Conservation (phyloP, 495 filamentous ascomycete species). For the Neurospora sp. region DNA sequence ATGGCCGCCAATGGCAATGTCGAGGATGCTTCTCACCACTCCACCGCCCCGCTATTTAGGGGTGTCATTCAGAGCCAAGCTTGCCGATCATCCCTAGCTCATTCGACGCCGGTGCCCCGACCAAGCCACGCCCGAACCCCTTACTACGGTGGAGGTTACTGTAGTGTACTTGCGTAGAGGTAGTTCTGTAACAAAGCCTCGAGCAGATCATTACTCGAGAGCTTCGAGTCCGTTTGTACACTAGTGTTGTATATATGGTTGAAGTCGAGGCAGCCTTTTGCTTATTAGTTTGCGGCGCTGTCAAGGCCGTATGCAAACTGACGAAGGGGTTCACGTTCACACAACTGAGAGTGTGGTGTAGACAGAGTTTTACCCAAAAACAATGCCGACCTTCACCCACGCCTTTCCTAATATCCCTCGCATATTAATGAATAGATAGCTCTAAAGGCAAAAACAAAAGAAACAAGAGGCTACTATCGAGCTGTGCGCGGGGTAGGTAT, state of each 20-base stretch:
- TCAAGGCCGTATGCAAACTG: background rate
- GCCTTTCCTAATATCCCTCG: background rate
- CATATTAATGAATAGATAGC: background rate
- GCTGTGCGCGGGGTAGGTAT: background rate
- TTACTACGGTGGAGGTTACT: background rate
- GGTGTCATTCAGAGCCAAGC: background rate
- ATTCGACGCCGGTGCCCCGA: background rate
- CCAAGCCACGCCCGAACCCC: background rate
- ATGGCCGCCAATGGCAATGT: background rate
- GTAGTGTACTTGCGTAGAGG: background rate
- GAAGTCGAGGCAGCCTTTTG: too few relatives aligned
- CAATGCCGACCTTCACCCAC: background rate
- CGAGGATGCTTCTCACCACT: background rate
- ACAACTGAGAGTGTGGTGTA: background rate
- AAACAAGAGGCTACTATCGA: background rate
- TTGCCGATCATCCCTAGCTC: background rate
- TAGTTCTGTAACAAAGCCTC: background rate
- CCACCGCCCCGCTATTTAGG: background rate
- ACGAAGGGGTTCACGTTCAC: background rate
- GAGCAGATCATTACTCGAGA: background rate
- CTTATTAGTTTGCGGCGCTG: background rate
- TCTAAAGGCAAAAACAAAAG: background rate
- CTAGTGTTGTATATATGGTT: too few relatives aligned
- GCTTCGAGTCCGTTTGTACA: background rate
- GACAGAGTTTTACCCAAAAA: background rate